A percentile compares a stretch with the other conserved stretches of the same genome.
phyloP scores from a whole-genome alignment of 306 rosid genomes.

The Cucurbita maxima region DNA sequence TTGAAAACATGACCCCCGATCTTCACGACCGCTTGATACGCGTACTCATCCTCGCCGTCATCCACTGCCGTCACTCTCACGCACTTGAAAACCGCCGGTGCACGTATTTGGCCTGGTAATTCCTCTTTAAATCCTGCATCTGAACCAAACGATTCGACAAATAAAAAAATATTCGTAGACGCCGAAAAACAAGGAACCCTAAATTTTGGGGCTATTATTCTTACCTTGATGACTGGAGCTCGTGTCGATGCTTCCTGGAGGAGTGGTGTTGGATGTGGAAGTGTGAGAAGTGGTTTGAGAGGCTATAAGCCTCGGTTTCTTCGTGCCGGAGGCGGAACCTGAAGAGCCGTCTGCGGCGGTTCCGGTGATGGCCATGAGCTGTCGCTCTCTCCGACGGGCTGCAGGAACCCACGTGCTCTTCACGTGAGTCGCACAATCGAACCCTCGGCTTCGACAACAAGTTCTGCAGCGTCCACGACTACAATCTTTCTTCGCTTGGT shows the following conservation, averaged over 20 bases:
- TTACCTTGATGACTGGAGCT: constrained; percentile 87
- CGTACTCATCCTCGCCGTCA: constrained; percentile 66
- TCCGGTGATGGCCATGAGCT: constrained; percentile 13
- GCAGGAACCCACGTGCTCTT: constrained; percentile 98
- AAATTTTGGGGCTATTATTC: neutral
- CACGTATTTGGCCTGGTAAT: constrained; percentile 74
- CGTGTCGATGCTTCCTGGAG: constrained; percentile 89
- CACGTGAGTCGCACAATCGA: constrained; percentile 77
- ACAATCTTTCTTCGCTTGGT: constrained; percentile 94
- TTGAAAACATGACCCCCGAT: constrained; percentile 82
- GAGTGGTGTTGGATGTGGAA: constrained; percentile 86
- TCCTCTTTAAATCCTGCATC: constrained; percentile 51
- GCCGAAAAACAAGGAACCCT: neutral
- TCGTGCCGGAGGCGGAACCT: constrained; percentile 56
- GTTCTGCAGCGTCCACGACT: constrained; percentile 69
- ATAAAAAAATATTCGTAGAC: neutral
- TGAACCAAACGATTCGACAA: neutral
- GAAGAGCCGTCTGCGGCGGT: constrained; percentile 30
- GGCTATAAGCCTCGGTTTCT: constrained; percentile 62
- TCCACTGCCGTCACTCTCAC: constrained; percentile 79
- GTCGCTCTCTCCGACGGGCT: constrained; percentile 77
- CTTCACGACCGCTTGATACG: constrained; percentile 77
- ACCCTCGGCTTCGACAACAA: constrained; percentile 86
- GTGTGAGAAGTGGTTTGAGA: constrained; percentile 80
- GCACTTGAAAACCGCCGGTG: constrained; percentile 84